These are phyloP conservation scores for Chlorophyllum brunneum DNA, from an alignment of 768 basidiomycete genomes.

Conservation along the genomic window DNA sequence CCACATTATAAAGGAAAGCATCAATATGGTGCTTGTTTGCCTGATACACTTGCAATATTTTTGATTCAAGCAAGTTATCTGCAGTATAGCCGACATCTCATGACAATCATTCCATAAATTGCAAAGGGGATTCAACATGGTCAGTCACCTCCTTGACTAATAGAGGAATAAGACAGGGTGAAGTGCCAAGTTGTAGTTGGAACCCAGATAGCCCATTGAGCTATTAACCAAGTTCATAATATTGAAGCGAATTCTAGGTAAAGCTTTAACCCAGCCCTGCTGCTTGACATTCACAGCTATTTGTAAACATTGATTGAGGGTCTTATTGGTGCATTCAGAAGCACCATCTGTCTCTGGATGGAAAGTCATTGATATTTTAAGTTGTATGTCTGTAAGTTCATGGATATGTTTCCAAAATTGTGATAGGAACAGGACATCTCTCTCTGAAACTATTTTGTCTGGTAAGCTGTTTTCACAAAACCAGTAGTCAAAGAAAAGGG, in stretches of 20 bases:
- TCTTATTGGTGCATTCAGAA: constrained; percentile 36
- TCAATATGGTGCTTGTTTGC: constrained; percentile 24
- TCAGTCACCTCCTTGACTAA: constrained; percentile 16
- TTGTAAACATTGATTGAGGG: constrained; percentile 24
- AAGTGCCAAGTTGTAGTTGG: constrained; percentile 21
- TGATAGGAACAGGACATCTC: constrained; percentile 22
- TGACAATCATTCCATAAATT: constrained; percentile 5
- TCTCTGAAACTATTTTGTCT: constrained; percentile 25
- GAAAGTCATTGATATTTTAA: constrained; percentile 31
- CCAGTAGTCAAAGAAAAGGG: constrained; percentile 21
- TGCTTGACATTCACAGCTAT: constrained; percentile 29
- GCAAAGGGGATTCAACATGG: background rate
- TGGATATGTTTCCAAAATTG: constrained; percentile 29
- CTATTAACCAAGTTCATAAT: constrained; percentile 31
- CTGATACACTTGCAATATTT: constrained; percentile 25
- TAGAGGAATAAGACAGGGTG: constrained; percentile 25
- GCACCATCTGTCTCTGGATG: constrained; percentile 40
- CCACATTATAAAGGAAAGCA: constrained; percentile 22
- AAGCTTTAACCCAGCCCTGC: constrained; percentile 24
- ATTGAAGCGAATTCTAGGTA: constrained; percentile 26
- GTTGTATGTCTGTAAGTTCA: constrained; percentile 21
- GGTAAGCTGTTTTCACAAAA: constrained; percentile 31
- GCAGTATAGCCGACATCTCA: constrained; percentile 21
- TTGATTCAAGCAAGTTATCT: constrained; percentile 25
- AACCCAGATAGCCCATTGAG: constrained; percentile 29